A percentile compares a stretch with the other conserved stretches of the same genome.
phyloP scores from a whole-genome alignment of 1,284 basidiomycete genomes.

The Butyriboletus appendiculatus region DNA sequence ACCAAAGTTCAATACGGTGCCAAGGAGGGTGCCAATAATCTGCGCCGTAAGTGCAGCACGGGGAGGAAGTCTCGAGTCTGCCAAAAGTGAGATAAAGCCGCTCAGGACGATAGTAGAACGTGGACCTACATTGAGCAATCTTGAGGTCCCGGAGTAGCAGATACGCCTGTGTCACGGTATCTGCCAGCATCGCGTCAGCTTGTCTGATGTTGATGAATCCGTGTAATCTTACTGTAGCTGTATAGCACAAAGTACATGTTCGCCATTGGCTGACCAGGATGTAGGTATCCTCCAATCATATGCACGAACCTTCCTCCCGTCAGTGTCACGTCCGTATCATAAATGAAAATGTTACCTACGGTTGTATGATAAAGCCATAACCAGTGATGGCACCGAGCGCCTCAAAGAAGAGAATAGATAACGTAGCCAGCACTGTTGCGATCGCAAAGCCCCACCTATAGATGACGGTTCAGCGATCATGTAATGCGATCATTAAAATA shows the following conservation, averaged over 20 bases:
- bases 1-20: slow-evolving; percentile 53
- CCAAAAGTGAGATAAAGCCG: background rate
- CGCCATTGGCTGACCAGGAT: slow-evolving; percentile 57
- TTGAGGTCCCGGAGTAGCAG: slow-evolving; percentile 55
- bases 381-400: slow-evolving; percentile 57
- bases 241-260: slow-evolving; percentile 61
- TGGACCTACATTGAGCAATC: slow-evolving; percentile 52
- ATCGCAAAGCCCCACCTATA: slow-evolving; percentile 39
- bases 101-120: background rate
- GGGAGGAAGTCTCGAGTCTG: slow-evolving; percentile 63
- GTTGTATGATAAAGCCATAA: slow-evolving; percentile 37
- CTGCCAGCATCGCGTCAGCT: slow-evolving; percentile 23
- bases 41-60: slow-evolving; percentile 64
- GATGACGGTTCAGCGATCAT: background rate
- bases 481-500: background rate
- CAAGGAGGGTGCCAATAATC: slow-evolving; percentile 49
- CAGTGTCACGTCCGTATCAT: slow-evolving; percentile 25
- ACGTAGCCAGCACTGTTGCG: slow-evolving; percentile 40
- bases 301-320: slow-evolving; percentile 43
- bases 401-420: slow-evolving; percentile 52
- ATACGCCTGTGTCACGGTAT: slow-evolving; percentile 46
- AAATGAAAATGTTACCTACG: slow-evolving; percentile 39
- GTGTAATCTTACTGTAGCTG: slow-evolving; percentile 42
- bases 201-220: background rate
- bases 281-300: slow-evolving; percentile 62